These are phyloP conservation scores for Eimeria acervulina DNA, from an alignment of 169 alveolate genomes.

Conservation along the genomic window DNA sequence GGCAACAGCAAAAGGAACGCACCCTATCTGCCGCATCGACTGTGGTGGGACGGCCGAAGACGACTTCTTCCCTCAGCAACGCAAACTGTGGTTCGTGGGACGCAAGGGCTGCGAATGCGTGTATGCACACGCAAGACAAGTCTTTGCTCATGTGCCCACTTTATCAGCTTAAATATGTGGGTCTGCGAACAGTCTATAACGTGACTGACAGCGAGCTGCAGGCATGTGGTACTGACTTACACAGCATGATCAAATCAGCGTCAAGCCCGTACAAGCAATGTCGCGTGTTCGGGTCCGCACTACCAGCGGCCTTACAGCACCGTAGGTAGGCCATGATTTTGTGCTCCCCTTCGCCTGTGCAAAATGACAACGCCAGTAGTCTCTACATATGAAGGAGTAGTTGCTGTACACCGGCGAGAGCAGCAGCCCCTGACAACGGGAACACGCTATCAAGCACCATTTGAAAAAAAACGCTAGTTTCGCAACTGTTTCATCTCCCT, in stretches of 20 bases:
- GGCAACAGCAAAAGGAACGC: neutral
- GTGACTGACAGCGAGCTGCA: neutral
- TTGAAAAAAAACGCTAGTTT: neutral
- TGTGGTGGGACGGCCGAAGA: constrained; percentile 75
- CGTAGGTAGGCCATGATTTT: constrained; percentile 98
- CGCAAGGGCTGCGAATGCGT: constrained; percentile 87
- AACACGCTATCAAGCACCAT: neutral
- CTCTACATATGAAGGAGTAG: neutral
- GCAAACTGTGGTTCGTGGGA: constrained; percentile 96
- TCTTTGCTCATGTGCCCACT: neutral
- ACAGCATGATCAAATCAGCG: constrained; percentile 99
- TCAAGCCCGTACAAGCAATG: constrained; percentile 99
- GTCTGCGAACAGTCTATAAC: neutral
- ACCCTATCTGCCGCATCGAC: constrained; percentile 65
- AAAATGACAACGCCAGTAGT: neutral
- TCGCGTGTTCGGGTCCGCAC: constrained; percentile 92
- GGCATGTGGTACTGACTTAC: constrained; percentile 18
- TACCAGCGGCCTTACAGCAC: constrained; percentile 86
- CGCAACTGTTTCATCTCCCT: neutral
- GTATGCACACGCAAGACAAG: neutral
- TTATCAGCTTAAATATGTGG: neutral
- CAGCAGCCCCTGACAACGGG: neutral
- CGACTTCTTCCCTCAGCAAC: constrained; percentile 95
- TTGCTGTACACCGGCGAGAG: neutral
- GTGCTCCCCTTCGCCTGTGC: constrained; percentile 99